phyloP scores from a whole-genome alignment of 306 rosid genomes.

The Alnus glutinosa region DNA sequence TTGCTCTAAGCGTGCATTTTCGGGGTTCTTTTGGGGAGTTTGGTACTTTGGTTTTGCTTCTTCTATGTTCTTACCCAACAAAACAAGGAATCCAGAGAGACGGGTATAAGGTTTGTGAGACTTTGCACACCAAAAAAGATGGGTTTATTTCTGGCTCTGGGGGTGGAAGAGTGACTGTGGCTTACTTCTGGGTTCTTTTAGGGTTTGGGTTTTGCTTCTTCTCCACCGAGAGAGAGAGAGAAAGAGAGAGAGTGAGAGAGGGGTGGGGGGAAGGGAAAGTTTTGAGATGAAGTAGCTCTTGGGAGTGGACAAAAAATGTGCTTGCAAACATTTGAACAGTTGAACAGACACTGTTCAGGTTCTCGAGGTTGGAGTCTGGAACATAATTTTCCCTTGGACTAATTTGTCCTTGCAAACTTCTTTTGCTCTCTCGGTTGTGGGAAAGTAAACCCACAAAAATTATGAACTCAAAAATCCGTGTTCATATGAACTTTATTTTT shows the following conservation, averaged over 20 bases:
- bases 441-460: too few relatives aligned
- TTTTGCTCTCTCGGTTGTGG: neutral
- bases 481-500: too few relatives aligned
- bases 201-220: conserved; percentile 35
- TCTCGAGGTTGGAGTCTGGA: conserved; percentile 36
- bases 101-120: neutral
- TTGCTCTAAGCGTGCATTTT: neutral
- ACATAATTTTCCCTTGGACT: conserved; percentile 24
- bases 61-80: neutral
- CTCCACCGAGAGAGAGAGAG: neutral
- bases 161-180: neutral
- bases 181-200: conserved; percentile 15
- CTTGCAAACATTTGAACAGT: conserved; percentile 13
- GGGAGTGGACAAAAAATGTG: conserved; percentile 32
- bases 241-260: conserved; percentile 11
- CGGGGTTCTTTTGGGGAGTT: neutral
- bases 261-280: conserved; percentile 10
- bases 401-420: conserved; percentile 29
- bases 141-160: conserved; percentile 10
- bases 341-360: conserved; percentile 34
- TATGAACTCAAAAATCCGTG: too few relatives aligned
- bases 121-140: conserved; percentile 4
- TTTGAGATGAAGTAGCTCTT: conserved; percentile 8
- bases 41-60: neutral
- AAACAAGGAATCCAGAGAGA: neutral